phyloP scores from a whole-genome alignment of 208 protist species.

The Spongospora subterranea region DNA sequence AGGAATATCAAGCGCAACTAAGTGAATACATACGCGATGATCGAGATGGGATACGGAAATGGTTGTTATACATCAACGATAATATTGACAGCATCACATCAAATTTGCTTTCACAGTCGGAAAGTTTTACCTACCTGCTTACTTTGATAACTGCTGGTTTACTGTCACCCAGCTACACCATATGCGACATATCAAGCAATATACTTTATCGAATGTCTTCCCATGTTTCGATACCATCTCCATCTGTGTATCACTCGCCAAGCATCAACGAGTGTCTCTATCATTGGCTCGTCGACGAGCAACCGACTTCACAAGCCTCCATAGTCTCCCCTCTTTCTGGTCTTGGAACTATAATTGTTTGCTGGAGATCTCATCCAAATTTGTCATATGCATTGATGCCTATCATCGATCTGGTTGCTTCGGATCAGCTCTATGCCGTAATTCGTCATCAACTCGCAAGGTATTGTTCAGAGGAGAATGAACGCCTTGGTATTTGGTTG shows the following conservation, averaged over 20 bases:
- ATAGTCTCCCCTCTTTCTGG: background rate
- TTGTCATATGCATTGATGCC: background rate
- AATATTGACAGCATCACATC: background rate
- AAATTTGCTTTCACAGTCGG: background rate
- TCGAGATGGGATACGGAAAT: background rate
- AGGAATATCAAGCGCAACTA: background rate
- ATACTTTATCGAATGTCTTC: background rate
- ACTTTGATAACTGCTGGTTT: background rate
- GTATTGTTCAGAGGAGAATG: background rate
- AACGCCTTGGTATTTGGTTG: background rate
- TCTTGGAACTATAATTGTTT: background rate
- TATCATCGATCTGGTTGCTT: background rate
- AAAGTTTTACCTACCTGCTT: background rate
- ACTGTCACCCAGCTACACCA: background rate
- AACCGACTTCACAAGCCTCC: no score
- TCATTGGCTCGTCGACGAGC: no score
- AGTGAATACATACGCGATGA: background rate
- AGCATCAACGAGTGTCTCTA: background rate
- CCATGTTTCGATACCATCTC: background rate
- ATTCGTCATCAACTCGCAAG: background rate
- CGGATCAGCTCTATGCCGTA: background rate
- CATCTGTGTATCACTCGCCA: no score
- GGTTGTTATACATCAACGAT: background rate
- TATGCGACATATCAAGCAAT: background rate
- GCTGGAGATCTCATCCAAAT: background rate